A percentile compares a stretch with the other conserved stretches of the same genome.
These are phyloP conservation scores for Tuber aestivum DNA, from an alignment of 495 filamentous ascomycete species.

Conservation along the genomic window DNA sequence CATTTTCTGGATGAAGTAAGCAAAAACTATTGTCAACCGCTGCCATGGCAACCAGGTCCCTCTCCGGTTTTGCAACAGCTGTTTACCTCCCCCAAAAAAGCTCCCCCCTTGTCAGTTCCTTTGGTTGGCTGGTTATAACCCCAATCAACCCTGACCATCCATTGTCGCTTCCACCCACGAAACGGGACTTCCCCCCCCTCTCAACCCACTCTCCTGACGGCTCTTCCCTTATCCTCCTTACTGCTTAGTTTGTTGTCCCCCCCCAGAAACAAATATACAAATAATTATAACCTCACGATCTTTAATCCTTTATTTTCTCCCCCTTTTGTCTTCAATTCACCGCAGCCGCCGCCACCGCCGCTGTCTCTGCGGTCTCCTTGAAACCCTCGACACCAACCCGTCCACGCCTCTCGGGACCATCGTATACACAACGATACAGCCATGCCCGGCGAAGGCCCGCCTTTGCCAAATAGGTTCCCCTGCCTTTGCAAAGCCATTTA, in stretches of 20 bases:
- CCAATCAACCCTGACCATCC: neutral
- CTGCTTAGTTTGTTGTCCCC: neutral
- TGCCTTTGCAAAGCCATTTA: slow-evolving; percentile 95
- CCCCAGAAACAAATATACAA: neutral
- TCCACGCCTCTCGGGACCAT: slow-evolving; percentile 11
- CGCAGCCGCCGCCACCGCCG: neutral
- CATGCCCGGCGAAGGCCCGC: slow-evolving; percentile 59
- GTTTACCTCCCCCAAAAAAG: slow-evolving; percentile 2
- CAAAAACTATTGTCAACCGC: neutral
- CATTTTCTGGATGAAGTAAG: neutral
- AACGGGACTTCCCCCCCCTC: slow-evolving; percentile 8
- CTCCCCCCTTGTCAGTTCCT: neutral
- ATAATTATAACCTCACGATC: slow-evolving; percentile 17
- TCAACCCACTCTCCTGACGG: slow-evolving; percentile 1
- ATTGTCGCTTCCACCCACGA: neutral
- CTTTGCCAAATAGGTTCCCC: slow-evolving; percentile 78
- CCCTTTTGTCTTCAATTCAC: slow-evolving; percentile 11
- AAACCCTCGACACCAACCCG: slow-evolving; percentile 8
- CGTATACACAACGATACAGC: slow-evolving; percentile 9
- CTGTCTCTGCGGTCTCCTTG: slow-evolving; percentile 12
- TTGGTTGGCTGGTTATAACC: neutral
- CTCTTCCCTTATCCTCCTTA: slow-evolving; percentile 4
- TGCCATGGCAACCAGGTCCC: neutral
- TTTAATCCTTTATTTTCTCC: slow-evolving; percentile 2
- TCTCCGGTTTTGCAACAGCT: neutral